Evolutionary conservation across 108 stramenopile genomes (phyloP), one percentile per base, ranked within the genome.

Genomic region (Seminavis robusta): DNA sequence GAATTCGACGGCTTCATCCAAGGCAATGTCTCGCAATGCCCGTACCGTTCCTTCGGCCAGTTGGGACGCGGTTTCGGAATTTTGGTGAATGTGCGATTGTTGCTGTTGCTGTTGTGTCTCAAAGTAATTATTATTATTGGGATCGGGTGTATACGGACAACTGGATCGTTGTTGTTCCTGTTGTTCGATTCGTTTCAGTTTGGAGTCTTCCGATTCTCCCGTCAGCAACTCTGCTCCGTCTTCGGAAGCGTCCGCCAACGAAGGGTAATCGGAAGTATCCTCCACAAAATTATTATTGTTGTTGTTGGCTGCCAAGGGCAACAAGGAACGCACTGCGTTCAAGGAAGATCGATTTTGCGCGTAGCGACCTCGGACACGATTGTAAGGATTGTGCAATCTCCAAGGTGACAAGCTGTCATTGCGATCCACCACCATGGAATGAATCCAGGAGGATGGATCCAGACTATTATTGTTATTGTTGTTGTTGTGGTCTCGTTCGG

Each of bases 41-140:
- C 88, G 69, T 3, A 93, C 33, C 0, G 86, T 86, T 0, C 92
- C 92, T 63, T 93, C 92, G 7, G 87, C 81, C 37, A 93, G 65
- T 10, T 86, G 76, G 0, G 84, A 76, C 2, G 92, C 92, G 52
- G 84, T 83, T 65, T 85, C 90, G 9, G 81, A n/a, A n/a, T 70
- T 9, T 49, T 60, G 1, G 69, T 59, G 11, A 47, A 19, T 17
- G 27, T 5, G 29, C 41, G 38, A 43, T 39, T 37, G 7, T 42
- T 43, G 16, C n/a, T 54, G 49, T 8, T 30, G 49, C 30, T 9
- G 10, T 10, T 51, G 23, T 51, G 21, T 16, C 49, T 9, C 8
- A 11, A 45, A 16, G 44, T 16, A 9, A 19, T 45, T 11, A 16
- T n/a, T 26, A 29, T 45, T 11, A 16, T n/a, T 26, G n/a, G 27